phyloP scores from a whole-genome alignment of 2,329 filamentous ascomycete genomes.

The Trichoderma semiorbis region DNA sequence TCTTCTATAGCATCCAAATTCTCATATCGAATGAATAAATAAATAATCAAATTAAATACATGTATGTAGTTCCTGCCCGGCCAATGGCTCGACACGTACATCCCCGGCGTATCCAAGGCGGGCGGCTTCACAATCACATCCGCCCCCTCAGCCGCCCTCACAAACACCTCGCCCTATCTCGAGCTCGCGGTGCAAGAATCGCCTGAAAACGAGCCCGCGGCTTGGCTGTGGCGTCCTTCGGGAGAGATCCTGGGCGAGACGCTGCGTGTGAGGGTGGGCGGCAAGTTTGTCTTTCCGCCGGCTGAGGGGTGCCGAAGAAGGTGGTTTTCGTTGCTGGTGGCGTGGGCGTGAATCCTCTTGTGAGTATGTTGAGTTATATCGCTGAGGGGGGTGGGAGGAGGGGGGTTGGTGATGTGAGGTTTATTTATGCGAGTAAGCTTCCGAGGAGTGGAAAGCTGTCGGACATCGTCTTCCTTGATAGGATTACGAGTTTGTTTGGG shows the following conservation, averaged over 20 bases:
- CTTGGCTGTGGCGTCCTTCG: constrained; percentile 66
- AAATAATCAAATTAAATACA: neutral
- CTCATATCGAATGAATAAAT: neutral
- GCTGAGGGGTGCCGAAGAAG: constrained; percentile 30
- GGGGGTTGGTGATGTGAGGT: constrained; percentile 42
- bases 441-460: constrained; percentile 26
- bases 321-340: constrained; percentile 77
- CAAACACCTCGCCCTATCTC: constrained; percentile 48
- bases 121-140: constrained; percentile 90
- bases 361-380: constrained; percentile 68
- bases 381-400: constrained; percentile 29
- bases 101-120: constrained; percentile 64
- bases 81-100: constrained; percentile 84
- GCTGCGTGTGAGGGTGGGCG: constrained; percentile 70
- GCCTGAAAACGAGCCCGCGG: constrained; percentile 66
- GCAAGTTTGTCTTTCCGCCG: constrained; percentile 77
- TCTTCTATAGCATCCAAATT: neutral
- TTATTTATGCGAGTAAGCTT: constrained; percentile 60
- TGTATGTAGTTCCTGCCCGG: constrained; percentile 69
- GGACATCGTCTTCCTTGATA: constrained; percentile 50
- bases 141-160: constrained; percentile 56
- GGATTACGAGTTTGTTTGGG: constrained; percentile 43
- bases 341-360: constrained; percentile 76
- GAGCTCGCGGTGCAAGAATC: constrained; percentile 77
- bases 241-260: constrained; percentile 54